Conservation (phyloP, 2,329 filamentous ascomycete species). For the Cercospora sp. region DNA sequence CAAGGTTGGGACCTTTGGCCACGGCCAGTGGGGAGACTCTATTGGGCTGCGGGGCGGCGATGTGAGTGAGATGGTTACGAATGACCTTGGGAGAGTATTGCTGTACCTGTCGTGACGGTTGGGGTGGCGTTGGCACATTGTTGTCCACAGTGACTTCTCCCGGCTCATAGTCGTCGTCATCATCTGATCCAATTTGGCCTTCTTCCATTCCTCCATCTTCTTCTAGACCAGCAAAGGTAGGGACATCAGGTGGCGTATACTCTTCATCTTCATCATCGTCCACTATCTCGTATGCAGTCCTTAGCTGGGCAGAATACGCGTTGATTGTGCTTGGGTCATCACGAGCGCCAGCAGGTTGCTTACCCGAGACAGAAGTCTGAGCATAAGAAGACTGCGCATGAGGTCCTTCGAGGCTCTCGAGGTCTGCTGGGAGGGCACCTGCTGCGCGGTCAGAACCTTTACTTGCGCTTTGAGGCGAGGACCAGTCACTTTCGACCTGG, state of each 20-base stretch:
- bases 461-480: conserved; percentile 49
- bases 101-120: conserved; percentile 14
- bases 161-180: conserved; percentile 41
- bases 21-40: conserved; percentile 62
- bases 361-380: conserved; percentile 18
- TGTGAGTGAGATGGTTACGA: conserved; percentile 60
- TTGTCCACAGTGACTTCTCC: conserved; percentile 37
- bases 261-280: conserved; percentile 37
- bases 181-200: conserved; percentile 25
- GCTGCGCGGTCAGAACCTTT: conserved; percentile 50
- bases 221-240: conserved; percentile 29
- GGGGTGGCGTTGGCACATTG: conserved; percentile 22
- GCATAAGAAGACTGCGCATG: conserved; percentile 19
- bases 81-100: conserved; percentile 56
- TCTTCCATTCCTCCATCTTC: conserved; percentile 24
- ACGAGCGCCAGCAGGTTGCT: conserved; percentile 23
- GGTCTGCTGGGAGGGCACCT: conserved; percentile 36
- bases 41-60: conserved; percentile 74
- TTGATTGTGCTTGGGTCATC: conserved; percentile 15
- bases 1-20: conserved; percentile 48
- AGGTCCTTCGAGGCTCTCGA: conserved; percentile 26
- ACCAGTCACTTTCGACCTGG: conserved; percentile 72
- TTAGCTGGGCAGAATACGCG: conserved; percentile 13
- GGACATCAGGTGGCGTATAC: conserved; percentile 37
- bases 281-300: conserved; percentile 23